Percentiles rank a stretch among this genome's conserved stretches.
phyloP scores from a whole-genome alignment of 2,329 filamentous ascomycete species.

The Penicillium sp. region DNA sequence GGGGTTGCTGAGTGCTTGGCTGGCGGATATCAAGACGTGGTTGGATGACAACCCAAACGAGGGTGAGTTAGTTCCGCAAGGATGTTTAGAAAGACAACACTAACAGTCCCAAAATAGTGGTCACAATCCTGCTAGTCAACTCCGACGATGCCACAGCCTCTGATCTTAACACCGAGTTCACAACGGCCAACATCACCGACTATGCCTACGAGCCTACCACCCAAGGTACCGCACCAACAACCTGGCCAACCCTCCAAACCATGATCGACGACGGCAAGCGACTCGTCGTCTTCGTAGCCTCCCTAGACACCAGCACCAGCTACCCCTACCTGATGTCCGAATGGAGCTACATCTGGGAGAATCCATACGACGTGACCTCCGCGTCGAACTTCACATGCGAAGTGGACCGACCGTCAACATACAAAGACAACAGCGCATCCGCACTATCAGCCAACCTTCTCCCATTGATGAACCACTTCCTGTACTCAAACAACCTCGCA shows the following conservation, averaged over 20 bases:
- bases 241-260: constrained; percentile 70
- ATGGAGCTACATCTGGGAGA: constrained; percentile 65
- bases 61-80: constrained; percentile 25
- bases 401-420: constrained; percentile 62
- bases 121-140: constrained; percentile 73
- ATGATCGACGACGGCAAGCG: constrained; percentile 66
- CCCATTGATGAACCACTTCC: constrained; percentile 79
- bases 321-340: constrained; percentile 48
- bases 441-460: constrained; percentile 62
- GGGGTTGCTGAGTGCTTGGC: constrained; percentile 64
- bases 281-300: constrained; percentile 68
- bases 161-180: constrained; percentile 57
- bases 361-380: constrained; percentile 63
- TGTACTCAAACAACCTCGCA: constrained; percentile 55
- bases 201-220: constrained; percentile 61
- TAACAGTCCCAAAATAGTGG: constrained; percentile 47
- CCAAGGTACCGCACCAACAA: constrained; percentile 42
- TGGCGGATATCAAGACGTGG: constrained; percentile 65
- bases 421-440: constrained; percentile 47
- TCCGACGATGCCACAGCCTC: constrained; percentile 58
- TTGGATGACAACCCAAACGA: constrained; percentile 69
- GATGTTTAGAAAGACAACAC: not conserved
- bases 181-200: constrained; percentile 58
- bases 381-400: constrained; percentile 70
- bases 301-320: constrained; percentile 35